Conservation (phyloP, 768 basidiomycete genomes). For the Podaxis mareebaensis region DNA sequence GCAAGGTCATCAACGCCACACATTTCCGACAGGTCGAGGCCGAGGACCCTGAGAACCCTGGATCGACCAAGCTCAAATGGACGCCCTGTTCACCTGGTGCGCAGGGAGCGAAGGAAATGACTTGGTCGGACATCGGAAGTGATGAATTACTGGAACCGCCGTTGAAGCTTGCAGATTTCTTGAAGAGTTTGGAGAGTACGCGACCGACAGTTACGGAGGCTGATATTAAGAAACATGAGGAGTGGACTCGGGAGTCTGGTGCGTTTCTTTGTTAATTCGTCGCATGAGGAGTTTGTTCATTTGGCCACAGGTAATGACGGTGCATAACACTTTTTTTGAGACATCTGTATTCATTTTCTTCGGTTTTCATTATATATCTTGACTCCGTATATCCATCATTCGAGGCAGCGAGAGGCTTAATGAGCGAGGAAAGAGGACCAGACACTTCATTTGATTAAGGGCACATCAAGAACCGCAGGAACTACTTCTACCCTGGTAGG, state of each 20-base stretch:
- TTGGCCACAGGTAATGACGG: constrained; percentile 30
- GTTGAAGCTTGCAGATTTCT: constrained; percentile 74
- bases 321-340: constrained; percentile 21
- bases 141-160: constrained; percentile 92
- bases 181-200: constrained; percentile 75
- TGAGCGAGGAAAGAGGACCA: background rate
- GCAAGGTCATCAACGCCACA: constrained; percentile 93
- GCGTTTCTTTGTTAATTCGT: constrained; percentile 25
- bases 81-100: constrained; percentile 98
- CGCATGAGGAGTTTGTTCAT: background rate
- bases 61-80: constrained; percentile 53
- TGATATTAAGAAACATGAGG: constrained; percentile 82
- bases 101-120: constrained; percentile 78
- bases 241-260: constrained; percentile 88
- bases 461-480: background rate
- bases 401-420: too few relatives aligned
- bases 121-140: constrained; percentile 85
- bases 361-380: background rate
- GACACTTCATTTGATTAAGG: background rate
- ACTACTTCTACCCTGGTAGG: background rate
- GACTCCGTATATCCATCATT: background rate
- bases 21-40: constrained; percentile 75
- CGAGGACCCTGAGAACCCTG: constrained; percentile 26
- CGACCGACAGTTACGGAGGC: constrained; percentile 87
- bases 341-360: background rate